phyloP scores from a whole-genome alignment of 306 rosid genomes.

The Canavalia ensiformis region DNA sequence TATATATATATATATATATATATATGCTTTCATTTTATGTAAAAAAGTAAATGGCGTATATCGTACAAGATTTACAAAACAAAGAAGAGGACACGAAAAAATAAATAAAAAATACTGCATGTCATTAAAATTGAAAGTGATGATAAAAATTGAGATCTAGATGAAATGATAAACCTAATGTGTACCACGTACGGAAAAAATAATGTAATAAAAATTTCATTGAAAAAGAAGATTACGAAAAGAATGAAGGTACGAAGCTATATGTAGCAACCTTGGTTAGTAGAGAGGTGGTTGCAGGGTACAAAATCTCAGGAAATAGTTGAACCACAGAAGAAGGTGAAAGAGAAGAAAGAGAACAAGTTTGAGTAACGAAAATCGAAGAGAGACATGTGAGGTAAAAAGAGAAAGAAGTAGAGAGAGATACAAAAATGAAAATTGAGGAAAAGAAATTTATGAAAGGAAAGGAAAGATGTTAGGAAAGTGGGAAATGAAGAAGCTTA shows the following conservation, averaged over 20 bases:
- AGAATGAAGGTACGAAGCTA: not conserved
- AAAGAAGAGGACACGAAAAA: too few relatives aligned
- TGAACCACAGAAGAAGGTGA: not conserved
- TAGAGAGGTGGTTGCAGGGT: conserved; percentile 1
- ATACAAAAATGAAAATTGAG: not conserved
- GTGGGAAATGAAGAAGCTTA: conserved; percentile 38
- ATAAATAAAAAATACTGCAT: too few relatives aligned
- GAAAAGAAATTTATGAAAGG: not conserved
- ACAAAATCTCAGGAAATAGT: not conserved
- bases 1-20: too few relatives aligned
- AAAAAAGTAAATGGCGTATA: too few relatives aligned
- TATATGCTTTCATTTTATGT: too few relatives aligned
- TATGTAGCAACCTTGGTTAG: conserved; percentile 16
- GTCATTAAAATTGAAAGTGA: too few relatives aligned
- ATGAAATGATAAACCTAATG: not conserved
- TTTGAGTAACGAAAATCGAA: not conserved
- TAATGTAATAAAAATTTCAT: not conserved
- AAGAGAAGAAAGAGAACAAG: not conserved
- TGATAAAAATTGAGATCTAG: too few relatives aligned
- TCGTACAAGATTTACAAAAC: too few relatives aligned
- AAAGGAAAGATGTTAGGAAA: not conserved
- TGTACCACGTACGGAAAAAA: not conserved
- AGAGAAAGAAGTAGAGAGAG: not conserved
- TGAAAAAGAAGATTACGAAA: not conserved
- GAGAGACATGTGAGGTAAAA: not conserved